Evolutionary conservation across 495 filamentous ascomycete genomes (phyloP).

Genomic region (Corynascus novoguineensis): DNA sequence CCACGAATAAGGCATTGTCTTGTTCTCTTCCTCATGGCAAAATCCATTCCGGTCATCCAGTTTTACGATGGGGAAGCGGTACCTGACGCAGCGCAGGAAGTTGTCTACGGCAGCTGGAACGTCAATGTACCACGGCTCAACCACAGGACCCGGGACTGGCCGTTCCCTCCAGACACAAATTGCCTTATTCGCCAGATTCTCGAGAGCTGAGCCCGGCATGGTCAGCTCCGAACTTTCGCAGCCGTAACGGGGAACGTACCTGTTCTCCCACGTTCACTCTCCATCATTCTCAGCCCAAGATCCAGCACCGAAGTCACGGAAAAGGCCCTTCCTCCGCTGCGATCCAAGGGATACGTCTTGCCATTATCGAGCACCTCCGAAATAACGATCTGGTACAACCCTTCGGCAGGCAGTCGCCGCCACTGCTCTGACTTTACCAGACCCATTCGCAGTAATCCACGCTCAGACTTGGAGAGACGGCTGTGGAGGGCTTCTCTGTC

Average conservation of each 20-base stretch:
- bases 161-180: conserved; percentile 18
- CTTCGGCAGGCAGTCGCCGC: conserved; percentile 11
- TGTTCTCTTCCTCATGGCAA: conserved; percentile 9
- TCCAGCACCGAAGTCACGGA: conserved; percentile 20
- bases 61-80: conserved; percentile 18
- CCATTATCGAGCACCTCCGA: conserved; percentile 18
- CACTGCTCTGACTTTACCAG: conserved; percentile 7
- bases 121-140: conserved; percentile 4
- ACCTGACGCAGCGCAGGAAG: conserved; percentile 18
- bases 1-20: conserved; percentile 1
- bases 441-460: background rate
- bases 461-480: background rate
- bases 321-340: conserved; percentile 13
- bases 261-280: conserved; percentile 12
- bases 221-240: too few species aligned
- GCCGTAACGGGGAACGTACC: conserved; percentile 6
- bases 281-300: conserved; percentile 22
- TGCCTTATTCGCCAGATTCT: conserved; percentile 16
- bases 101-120: conserved; percentile 11
- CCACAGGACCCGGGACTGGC: conserved; percentile 1
- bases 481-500: background rate
- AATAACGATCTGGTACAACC: conserved; percentile 21
- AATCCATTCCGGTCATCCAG: conserved; percentile 20
- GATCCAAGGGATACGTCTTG: conserved; percentile 12
- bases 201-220: too few species aligned